phyloP scores from a whole-genome alignment of 1,284 basidiomycete genomes.

The Irpex lacteus region DNA sequence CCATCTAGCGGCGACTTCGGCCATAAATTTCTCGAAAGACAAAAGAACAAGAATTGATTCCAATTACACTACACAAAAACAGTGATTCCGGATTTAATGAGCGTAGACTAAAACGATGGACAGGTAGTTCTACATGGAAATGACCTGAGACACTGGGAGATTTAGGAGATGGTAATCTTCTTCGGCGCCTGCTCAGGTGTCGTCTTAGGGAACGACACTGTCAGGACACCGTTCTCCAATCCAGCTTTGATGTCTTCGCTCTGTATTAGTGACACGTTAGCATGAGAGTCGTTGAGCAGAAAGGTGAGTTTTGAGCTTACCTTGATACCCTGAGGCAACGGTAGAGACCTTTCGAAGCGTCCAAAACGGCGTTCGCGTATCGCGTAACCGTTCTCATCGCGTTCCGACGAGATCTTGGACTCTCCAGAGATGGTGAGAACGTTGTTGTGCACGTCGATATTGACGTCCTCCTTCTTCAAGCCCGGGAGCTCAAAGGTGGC shows the following conservation, averaged over 20 bases:
- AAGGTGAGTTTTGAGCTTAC: slow-evolving; percentile 21
- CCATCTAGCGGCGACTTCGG: too few species aligned
- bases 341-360: slow-evolving; percentile 40
- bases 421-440: slow-evolving; percentile 42
- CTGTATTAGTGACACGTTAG: background rate
- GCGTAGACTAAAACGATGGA: too few species aligned
- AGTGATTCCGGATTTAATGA: too few species aligned
- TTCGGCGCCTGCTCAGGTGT: slow-evolving; percentile 27
- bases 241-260: slow-evolving; percentile 39
- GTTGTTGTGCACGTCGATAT: slow-evolving; percentile 40
- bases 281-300: background rate
- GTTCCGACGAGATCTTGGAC: slow-evolving; percentile 24
- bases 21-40: too few species aligned
- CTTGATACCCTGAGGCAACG: slow-evolving; percentile 43
- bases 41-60: too few species aligned
- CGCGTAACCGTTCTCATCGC: slow-evolving; percentile 38
- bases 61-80: too few species aligned
- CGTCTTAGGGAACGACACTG: slow-evolving; percentile 40
- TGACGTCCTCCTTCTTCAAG: slow-evolving; percentile 38
- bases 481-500: slow-evolving; percentile 49
- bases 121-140: background rate
- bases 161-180: slow-evolving; percentile 29
- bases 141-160: background rate
- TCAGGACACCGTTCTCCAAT: slow-evolving; percentile 40
- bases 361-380: slow-evolving; percentile 45